Evolutionary conservation across 345 rosid genomes (phyloP).

Genomic region (Eucalyptus sp.): DNA sequence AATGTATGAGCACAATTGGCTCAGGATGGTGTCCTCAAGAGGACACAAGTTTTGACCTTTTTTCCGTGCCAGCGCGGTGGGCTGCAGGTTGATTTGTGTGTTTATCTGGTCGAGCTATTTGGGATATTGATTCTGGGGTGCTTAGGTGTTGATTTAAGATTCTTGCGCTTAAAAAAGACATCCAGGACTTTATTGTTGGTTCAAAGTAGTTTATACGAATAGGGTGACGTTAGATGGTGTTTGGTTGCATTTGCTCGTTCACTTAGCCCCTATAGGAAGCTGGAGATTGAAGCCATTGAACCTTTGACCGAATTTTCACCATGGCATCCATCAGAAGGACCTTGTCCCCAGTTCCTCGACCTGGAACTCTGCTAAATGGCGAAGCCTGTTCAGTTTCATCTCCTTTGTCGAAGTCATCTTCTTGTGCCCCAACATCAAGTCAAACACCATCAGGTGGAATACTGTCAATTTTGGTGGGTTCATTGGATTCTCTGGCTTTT

Average conservation of each 20-base stretch:
- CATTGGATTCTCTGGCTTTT: constrained; percentile 24
- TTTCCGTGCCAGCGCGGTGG: background rate
- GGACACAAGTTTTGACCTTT: background rate
- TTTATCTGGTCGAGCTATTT: background rate
- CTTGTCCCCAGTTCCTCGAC: constrained; percentile 38
- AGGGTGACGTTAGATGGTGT: background rate
- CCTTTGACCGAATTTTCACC: background rate
- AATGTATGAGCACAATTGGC: background rate
- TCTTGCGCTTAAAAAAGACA: background rate
- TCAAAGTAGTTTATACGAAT: background rate
- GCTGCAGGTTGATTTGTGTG: background rate
- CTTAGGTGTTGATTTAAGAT: background rate
- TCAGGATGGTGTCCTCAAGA: background rate
- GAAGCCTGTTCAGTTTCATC: constrained; percentile 45
- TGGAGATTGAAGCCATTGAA: background rate
- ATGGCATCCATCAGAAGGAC: constrained; percentile 65
- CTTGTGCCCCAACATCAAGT: constrained; percentile 5
- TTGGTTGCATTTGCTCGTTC: background rate
- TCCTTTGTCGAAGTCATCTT: constrained; percentile 40
- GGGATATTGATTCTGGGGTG: background rate
- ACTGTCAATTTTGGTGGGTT: constrained; percentile 20
- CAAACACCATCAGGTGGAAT: constrained; percentile 19
- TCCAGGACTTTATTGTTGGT: background rate
- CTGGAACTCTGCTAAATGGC: constrained; percentile 23
- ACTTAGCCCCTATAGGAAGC: background rate